These are phyloP conservation scores for Hydrangea macrophylla DNA, from an alignment of 148 eudicot genomes.

Conservation along the genomic window DNA sequence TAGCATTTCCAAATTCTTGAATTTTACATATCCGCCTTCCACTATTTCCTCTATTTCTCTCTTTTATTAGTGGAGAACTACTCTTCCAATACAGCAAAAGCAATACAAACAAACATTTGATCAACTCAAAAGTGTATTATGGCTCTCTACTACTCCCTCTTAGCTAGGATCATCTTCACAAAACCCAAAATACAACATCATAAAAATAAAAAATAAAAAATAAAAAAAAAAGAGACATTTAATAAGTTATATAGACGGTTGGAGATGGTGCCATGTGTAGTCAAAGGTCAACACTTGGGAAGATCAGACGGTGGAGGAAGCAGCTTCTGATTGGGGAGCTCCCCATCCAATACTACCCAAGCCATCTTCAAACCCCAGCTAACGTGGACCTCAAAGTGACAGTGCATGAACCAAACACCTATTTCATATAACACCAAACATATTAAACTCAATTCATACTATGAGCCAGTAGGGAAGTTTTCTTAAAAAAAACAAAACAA, in stretches of 20 bases:
- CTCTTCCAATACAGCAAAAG: not conserved
- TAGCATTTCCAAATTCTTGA: not conserved
- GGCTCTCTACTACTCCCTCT: not conserved
- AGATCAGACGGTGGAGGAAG: conserved; percentile 67
- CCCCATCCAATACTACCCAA: conserved; percentile 59
- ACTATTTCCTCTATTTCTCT: not conserved
- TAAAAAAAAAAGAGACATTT: not conserved
- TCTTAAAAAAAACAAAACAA: not conserved
- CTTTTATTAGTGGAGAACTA: not conserved
- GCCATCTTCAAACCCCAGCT: conserved; percentile 76
- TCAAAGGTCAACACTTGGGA: conserved; percentile 44
- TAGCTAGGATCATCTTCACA: not conserved
- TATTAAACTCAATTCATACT: not conserved
- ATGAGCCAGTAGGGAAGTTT: not conserved
- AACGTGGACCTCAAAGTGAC: conserved; percentile 64
- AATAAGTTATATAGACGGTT: not conserved
- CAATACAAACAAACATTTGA: not conserved
- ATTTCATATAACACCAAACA: not conserved
- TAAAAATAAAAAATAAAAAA: not conserved
- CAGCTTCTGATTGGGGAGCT: conserved; percentile 56
- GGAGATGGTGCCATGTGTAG: not conserved
- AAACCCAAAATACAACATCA: not conserved
- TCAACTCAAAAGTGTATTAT: not conserved
- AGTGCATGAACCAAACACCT: conserved; percentile 58
- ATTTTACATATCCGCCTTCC: not conserved